Percentiles rank a stretch among this genome's conserved stretches.
phyloP scores from a whole-genome alignment of 2,329 filamentous ascomycete genomes.

The Hypoxylon sp. region DNA sequence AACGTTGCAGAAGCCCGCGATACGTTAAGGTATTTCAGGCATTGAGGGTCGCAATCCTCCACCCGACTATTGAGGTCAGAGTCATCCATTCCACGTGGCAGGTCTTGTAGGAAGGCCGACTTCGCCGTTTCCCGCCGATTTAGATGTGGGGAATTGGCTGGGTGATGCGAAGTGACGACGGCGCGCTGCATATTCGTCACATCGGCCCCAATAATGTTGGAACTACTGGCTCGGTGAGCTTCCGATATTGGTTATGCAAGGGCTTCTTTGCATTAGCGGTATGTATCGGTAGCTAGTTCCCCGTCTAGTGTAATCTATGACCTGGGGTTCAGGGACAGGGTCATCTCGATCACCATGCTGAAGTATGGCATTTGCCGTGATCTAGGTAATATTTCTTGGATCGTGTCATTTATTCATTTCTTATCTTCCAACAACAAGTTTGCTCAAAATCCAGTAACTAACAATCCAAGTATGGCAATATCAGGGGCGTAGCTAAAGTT shows the following conservation, averaged over 20 bases:
- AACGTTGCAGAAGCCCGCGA: background rate
- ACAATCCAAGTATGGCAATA: background rate
- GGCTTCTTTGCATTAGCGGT: background rate
- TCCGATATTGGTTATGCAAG: background rate
- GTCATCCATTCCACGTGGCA: constrained; percentile 8
- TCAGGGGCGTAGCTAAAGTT: too few species aligned
- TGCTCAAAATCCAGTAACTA: background rate
- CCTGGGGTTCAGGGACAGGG: background rate
- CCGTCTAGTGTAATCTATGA: background rate
- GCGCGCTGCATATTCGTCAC: constrained; percentile 4
- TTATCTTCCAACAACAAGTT: too few species aligned
- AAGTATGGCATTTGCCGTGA: too few species aligned
- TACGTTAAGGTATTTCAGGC: background rate
- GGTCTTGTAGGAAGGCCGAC: constrained; percentile 11
- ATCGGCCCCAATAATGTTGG: constrained; percentile 1
- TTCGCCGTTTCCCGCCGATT: constrained; percentile 6
- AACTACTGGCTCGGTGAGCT: background rate
- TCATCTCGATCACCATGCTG: background rate
- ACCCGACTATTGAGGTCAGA: constrained; percentile 9
- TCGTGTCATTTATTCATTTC: too few species aligned
- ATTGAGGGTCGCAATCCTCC: constrained; percentile 7
- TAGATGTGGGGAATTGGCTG: constrained; percentile 2
- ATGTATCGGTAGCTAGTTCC: background rate
- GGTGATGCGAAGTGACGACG: constrained; percentile 6
- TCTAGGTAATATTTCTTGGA: too few species aligned